A percentile compares a stretch with the other conserved stretches of the same genome.
Evolutionary conservation across 345 rosid species (phyloP).

Genomic region (Raphanus raphanistrum): DNA sequence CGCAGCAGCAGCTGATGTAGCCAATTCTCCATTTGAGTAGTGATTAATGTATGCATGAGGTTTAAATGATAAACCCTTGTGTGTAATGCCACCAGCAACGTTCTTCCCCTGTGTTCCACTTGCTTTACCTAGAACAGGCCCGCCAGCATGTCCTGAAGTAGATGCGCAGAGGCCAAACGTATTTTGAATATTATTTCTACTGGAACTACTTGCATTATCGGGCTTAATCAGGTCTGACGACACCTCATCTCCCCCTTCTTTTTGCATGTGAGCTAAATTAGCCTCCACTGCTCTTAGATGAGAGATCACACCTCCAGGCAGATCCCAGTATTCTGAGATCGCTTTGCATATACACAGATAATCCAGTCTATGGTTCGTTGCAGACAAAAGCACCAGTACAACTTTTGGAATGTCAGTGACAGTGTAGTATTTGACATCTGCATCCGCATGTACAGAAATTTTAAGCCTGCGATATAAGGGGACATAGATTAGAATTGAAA

Average conservation of each 20-base stretch:
- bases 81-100: constrained; percentile 38
- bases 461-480: constrained; percentile 53
- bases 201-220: constrained; percentile 41
- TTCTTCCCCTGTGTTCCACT: constrained; percentile 45
- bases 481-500: background rate
- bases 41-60: constrained; percentile 73
- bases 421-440: constrained; percentile 67
- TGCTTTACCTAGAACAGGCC: constrained; percentile 38
- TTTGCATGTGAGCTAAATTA: constrained; percentile 29
- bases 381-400: constrained; percentile 56
- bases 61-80: constrained; percentile 57
- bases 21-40: constrained; percentile 76
- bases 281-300: constrained; percentile 40
- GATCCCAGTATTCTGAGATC: constrained; percentile 64
- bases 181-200: constrained; percentile 26
- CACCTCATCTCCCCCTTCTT: constrained; percentile 41
- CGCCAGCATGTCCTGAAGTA: constrained; percentile 44
- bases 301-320: constrained; percentile 48
- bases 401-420: constrained; percentile 62
- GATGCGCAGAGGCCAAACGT: constrained; percentile 35
- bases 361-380: constrained; percentile 46
- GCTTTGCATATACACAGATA: constrained; percentile 64
- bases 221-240: constrained; percentile 34
- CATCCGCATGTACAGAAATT: constrained; percentile 40
- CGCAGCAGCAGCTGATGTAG: constrained; percentile 79